Percentiles rank a stretch among this genome's conserved stretches.
phyloP scores from a whole-genome alignment of 2,329 filamentous ascomycete genomes.

The Colletotrichum higginsianum region DNA sequence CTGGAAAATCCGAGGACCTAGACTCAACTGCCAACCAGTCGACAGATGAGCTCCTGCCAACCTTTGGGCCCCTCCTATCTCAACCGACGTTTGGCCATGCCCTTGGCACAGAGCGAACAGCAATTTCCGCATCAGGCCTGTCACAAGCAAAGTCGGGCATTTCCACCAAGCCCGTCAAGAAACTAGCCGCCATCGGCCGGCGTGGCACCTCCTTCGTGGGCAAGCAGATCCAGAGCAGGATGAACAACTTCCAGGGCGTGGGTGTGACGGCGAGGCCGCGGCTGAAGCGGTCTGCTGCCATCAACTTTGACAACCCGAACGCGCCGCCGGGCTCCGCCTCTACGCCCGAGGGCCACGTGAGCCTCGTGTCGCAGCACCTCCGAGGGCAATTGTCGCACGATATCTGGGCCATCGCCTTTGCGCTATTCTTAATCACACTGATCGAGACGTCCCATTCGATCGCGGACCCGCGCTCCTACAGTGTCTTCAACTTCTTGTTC shows the following conservation, averaged over 20 bases:
- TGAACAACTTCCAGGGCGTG: slow-evolving; percentile 61
- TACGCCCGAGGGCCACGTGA: slow-evolving; percentile 56
- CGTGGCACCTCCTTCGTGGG: slow-evolving; percentile 62
- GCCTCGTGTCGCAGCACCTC: slow-evolving; percentile 70
- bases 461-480: slow-evolving; percentile 65
- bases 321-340: slow-evolving; percentile 30
- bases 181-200: slow-evolving; percentile 41
- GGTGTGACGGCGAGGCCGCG: slow-evolving; percentile 51
- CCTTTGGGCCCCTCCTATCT: slow-evolving; percentile 35
- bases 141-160: slow-evolving; percentile 56
- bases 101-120: slow-evolving; percentile 18
- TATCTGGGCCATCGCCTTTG: slow-evolving; percentile 76
- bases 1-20: slow-evolving; percentile 45
- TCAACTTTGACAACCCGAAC: slow-evolving; percentile 25
- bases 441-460: slow-evolving; percentile 72
- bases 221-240: slow-evolving; percentile 66
- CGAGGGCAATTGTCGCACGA: slow-evolving; percentile 76
- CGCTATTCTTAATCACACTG: slow-evolving; percentile 71
- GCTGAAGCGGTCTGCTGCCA: slow-evolving; percentile 36
- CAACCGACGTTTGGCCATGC: background rate
- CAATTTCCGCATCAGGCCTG: slow-evolving; percentile 43
- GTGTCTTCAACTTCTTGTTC: slow-evolving; percentile 73
- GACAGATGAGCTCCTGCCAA: slow-evolving; percentile 45
- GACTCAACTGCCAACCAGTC: slow-evolving; percentile 43
- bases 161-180: slow-evolving; percentile 59